phyloP scores from a whole-genome alignment of 2,329 filamentous ascomycete species.

The Clarireedia homoeocarpa region DNA sequence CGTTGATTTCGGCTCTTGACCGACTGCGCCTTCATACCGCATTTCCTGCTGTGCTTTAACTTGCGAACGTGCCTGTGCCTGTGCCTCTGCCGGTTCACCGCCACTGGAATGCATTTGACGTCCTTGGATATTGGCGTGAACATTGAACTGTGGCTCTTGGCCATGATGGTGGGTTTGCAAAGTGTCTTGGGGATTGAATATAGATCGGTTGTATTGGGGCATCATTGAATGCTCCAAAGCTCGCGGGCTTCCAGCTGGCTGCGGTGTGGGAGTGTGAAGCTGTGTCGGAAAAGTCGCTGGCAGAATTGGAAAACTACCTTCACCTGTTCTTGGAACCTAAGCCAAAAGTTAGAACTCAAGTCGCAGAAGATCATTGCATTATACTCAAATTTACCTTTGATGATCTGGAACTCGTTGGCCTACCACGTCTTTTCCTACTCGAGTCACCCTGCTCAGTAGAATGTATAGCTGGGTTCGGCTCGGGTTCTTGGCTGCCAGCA shows the following conservation, averaged over 20 bases:
- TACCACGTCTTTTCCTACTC: slow-evolving; percentile 17
- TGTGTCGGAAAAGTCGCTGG: neutral
- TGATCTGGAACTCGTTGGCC: slow-evolving; percentile 11
- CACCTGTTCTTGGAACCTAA: slow-evolving; percentile 14
- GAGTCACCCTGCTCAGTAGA: slow-evolving; percentile 10
- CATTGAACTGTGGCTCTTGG: neutral
- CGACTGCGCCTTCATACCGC: slow-evolving; percentile 1
- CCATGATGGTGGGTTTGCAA: neutral
- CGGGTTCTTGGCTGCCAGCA: neutral
- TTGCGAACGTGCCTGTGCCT: neutral
- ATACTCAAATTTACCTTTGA: slow-evolving; percentile 14
- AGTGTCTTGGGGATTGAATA: neutral
- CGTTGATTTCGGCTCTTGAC: neutral
- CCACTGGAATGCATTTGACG: neutral
- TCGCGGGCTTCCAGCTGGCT: neutral
- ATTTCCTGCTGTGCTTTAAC: slow-evolving; percentile 1
- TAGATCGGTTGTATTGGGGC: neutral
- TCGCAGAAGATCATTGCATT: neutral
- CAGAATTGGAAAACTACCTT: slow-evolving; percentile 15
- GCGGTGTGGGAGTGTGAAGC: neutral
- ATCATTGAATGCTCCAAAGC: neutral
- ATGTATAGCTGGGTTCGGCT: neutral
- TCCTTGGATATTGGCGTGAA: neutral
- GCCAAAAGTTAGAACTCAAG: neutral
- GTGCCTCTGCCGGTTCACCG: neutral